These are phyloP conservation scores for Calonectria hawksworthii DNA, from an alignment of 2,329 filamentous ascomycete species.

Conservation along the genomic window DNA sequence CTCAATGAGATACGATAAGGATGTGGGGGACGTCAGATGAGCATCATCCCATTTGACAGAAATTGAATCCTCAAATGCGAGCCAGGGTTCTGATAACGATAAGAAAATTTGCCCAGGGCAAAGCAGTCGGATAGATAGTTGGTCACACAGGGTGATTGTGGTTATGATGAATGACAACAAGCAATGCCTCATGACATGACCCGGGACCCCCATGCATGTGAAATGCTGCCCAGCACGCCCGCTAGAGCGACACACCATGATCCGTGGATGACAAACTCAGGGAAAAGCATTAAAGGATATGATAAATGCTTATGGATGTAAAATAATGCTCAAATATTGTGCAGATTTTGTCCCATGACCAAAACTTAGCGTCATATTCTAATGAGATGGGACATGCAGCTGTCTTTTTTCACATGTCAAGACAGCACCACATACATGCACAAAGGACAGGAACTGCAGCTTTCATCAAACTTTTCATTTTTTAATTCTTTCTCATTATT, in stretches of 20 bases:
- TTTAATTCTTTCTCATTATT: slow-evolving; percentile 29
- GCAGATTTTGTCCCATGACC: not conserved
- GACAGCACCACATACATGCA: not conserved
- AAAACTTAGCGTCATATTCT: not conserved
- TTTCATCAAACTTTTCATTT: not conserved
- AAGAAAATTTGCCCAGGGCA: not conserved
- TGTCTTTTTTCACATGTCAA: not conserved
- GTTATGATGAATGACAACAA: slow-evolving; percentile 2
- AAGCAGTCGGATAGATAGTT: not conserved
- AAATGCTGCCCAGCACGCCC: not conserved
- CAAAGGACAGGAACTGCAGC: not conserved
- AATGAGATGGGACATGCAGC: not conserved
- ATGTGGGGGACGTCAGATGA: not conserved
- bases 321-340: not conserved
- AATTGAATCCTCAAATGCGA: not conserved
- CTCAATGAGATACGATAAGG: slow-evolving; percentile 14
- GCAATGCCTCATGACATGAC: not conserved
- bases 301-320: not conserved
- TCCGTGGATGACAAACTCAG: not conserved
- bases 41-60: slow-evolving; percentile 21
- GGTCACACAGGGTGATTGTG: not conserved
- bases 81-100: not conserved
- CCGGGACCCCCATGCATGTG: not conserved
- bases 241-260: not conserved
- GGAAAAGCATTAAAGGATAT: not conserved